Base-by-base conservation (phyloP, 441 rosid species). In the Populus hybrid region DNA sequence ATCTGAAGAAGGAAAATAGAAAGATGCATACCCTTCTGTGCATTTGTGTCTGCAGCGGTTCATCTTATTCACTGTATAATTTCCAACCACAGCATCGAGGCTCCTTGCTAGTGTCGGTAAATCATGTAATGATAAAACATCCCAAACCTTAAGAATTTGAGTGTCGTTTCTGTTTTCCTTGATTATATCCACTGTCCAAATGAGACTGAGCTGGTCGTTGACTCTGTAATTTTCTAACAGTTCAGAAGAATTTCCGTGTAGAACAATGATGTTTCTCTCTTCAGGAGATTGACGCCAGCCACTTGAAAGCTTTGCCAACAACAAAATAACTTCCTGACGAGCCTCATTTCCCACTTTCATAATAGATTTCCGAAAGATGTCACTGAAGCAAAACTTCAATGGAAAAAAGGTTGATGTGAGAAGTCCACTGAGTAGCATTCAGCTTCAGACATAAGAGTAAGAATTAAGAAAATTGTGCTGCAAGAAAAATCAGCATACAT, bases 141-240 rank as follows among this genome's bases (percentile, higher is more conserved):
- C 85, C 91, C 89, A 90, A 8, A 82, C 76, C 85, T 78, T 89
- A 26, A 86, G 35, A 35, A 86, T 75, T 77, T 88, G 91, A 36
- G 77, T 40, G 42, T 79, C 36, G 30, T 42, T 40, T 14, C 69
- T 70, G 0, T 36, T 18, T 30, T 79, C 86, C 76, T 75, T 66
- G 4, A 75, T 5, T 3, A 80, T 80, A 34, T 88, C 88, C 32
- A 86, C 40, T 18, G 81, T 77, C 82, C 88, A 86, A 23, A 86
- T 18, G 20, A 88, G 70, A 38, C 72, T 66, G 20, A 84, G 72
- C 6, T 10, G 69, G 67, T 59, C 67, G 66, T 82, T 71, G 0
- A 81, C 79, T 79, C 74, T 77, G 42, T 75, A 82, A 12, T 71
- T 73, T 35, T 86, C 69, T 35, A 86, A 72, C 4, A 78, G 40